Base-by-base conservation (phyloP, 441 rosid genomes). In the Sinapis alba region DNA sequence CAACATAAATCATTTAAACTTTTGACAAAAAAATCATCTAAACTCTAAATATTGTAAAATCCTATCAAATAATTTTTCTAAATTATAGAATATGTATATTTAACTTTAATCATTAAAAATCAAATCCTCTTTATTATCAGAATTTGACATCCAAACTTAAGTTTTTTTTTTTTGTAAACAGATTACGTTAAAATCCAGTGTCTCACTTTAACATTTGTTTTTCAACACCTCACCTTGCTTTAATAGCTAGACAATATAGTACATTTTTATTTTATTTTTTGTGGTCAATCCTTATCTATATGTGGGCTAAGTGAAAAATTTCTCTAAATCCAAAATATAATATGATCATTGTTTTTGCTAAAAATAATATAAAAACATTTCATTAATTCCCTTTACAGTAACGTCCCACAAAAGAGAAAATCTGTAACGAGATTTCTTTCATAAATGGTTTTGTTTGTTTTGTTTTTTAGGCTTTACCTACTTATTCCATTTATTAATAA, bases 391-490 rank as follows among this genome's bases (percentile, higher is more conserved):
- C 57, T 45, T 23, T 24, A n/a, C 1, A 45, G 41, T 45, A 65
- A 65, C 69, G 58, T 47, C 3, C 26, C 6, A n/a, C 38, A 65
- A 45, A 65, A 26, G 41, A 26, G 24, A 65, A 43, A 41, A 65
- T 65, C 59, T 65, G 70, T 11, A 16, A 47, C 30, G 18, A 65
- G 59, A 65, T 65, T 47, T 65, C 6, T 26, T 65, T 45, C 69
- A 65, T 65, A 65, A 45, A 65, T 65, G 15, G 8, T 45, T 65
- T 65, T 65, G 57, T 65, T 64, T 63, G 23, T 76, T 69, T 54
- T 54, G 20, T 20, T 53, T 53, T 61, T 43, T 6, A 56, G 23
- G 10, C 5, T 58, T 57, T 0, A 1, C 21, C 6, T 26, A n/a
- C 10, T 36, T 19, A 6, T 62, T 50, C 21, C 7, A 21, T 50